A percentile compares a stretch with the other conserved stretches of the same genome.
Conservation (phyloP, 2,329 filamentous ascomycete genomes). For the Xylariaceae sp. region DNA sequence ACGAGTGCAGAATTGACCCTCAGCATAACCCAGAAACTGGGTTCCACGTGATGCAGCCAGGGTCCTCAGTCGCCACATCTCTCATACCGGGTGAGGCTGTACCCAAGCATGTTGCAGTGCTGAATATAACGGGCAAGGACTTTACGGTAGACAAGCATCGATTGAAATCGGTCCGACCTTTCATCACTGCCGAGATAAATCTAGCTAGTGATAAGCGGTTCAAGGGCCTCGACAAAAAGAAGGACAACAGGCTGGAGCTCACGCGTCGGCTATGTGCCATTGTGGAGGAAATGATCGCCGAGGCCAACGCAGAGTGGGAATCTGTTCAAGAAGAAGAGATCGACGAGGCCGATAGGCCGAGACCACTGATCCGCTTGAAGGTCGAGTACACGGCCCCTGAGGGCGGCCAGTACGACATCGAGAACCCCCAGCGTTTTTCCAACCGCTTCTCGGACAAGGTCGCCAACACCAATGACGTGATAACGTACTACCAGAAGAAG, state of each 20-base stretch:
- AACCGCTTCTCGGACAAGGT: constrained; percentile 86
- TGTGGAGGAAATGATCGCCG: constrained; percentile 78
- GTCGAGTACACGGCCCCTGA: constrained; percentile 85
- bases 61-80: constrained; percentile 92
- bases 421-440: constrained; percentile 94
- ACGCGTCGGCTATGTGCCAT: constrained; percentile 68
- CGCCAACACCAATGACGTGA: constrained; percentile 88
- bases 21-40: constrained; percentile 74
- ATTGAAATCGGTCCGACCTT: constrained; percentile 82
- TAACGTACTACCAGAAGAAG: constrained; percentile 90
- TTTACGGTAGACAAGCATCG: constrained; percentile 76
- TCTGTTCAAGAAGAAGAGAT: constrained; percentile 62
- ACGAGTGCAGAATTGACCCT: constrained; percentile 89
- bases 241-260: constrained; percentile 75
- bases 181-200: constrained; percentile 76
- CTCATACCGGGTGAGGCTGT: constrained; percentile 84
- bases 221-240: constrained; percentile 68
- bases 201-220: constrained; percentile 70
- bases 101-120: constrained; percentile 80
- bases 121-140: constrained; percentile 75
- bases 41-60: constrained; percentile 95
- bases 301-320: constrained; percentile 76
- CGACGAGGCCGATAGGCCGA: constrained; percentile 54
- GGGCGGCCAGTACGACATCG: constrained; percentile 78
- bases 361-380: constrained; percentile 80